Percentiles rank a stretch among this genome's conserved stretches.
phyloP scores from a whole-genome alignment of 345 rosid species.

The Eucalyptus microcorys region DNA sequence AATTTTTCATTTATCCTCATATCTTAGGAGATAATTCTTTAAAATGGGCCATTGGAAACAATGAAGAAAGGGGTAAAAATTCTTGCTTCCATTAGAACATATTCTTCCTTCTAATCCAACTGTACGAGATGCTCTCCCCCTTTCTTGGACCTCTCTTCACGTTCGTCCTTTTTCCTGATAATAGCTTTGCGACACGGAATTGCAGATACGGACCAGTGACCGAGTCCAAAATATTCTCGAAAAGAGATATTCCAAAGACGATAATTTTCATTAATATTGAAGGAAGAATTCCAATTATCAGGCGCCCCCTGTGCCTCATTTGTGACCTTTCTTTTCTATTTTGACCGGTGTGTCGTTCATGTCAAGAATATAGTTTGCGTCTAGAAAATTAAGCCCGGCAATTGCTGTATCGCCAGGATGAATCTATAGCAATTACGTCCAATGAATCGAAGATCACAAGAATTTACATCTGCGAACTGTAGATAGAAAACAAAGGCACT shows the following conservation, averaged over 20 bases:
- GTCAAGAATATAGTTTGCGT: background rate
- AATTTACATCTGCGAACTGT: background rate
- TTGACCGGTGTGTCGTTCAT: background rate
- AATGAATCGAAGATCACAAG: background rate
- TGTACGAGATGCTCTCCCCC: background rate
- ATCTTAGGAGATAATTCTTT: background rate
- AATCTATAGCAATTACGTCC: background rate
- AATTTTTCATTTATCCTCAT: background rate
- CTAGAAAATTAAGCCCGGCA: background rate
- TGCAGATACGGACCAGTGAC: background rate
- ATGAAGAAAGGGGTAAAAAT: background rate
- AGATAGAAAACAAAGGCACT: background rate
- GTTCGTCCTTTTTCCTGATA: background rate
- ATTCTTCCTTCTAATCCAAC: background rate
- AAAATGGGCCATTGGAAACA: background rate
- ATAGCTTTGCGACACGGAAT: background rate
- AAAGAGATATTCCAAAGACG: background rate
- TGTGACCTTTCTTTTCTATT: background rate
- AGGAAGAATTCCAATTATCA: background rate
- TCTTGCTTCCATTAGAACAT: background rate
- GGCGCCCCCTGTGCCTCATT: background rate
- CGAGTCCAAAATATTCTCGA: background rate
- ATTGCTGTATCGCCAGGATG: background rate
- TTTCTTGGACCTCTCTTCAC: background rate
- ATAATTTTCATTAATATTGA: background rate